Conservation (phyloP, 305 asterid species). For the Plantago lanceolata region DNA sequence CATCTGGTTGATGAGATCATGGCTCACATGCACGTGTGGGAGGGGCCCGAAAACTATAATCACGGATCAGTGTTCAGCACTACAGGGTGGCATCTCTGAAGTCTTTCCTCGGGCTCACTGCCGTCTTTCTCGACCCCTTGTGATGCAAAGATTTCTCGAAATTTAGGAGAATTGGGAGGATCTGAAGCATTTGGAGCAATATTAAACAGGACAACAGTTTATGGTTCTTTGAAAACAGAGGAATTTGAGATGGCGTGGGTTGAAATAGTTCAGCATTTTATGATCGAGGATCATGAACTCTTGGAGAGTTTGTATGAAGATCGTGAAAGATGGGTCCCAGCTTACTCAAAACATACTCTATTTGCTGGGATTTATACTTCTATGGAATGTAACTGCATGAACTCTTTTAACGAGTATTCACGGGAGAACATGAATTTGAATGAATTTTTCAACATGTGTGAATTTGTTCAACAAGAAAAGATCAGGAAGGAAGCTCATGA, state of each 20-base stretch:
- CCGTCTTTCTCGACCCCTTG: slow-evolving; percentile 46
- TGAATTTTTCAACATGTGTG: slow-evolving; percentile 48
- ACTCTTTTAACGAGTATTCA: slow-evolving; percentile 46
- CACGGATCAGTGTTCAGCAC: slow-evolving; percentile 51
- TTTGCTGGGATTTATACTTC: slow-evolving; percentile 46
- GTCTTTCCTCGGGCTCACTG: slow-evolving; percentile 75
- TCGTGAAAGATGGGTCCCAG: slow-evolving; percentile 81
- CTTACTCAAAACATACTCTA: slow-evolving; percentile 53
- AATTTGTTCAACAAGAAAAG: slow-evolving; percentile 39
- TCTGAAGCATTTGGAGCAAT: slow-evolving; percentile 41
- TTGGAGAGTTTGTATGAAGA: slow-evolving; percentile 58
- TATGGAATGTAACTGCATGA: slow-evolving; percentile 33
- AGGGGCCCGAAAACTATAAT: slow-evolving; percentile 70
- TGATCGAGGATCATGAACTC: slow-evolving; percentile 46
- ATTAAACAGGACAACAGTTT: slow-evolving; percentile 50
- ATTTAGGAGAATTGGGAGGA: slow-evolving; percentile 45
- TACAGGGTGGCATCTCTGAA: slow-evolving; percentile 59
- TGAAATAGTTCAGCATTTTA: slow-evolving; percentile 59
- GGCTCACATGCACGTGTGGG: slow-evolving; percentile 80
- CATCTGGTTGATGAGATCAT: slow-evolving; percentile 75
- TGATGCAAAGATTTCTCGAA: slow-evolving; percentile 43
- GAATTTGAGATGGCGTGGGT: slow-evolving; percentile 78
- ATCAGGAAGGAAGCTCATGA: slow-evolving; percentile 50
- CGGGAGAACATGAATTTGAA: slow-evolving; percentile 41
- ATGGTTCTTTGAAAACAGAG: slow-evolving; percentile 47